Base-by-base conservation (phyloP, 2,329 filamentous ascomycete species). In the Phialophora chinensis region DNA sequence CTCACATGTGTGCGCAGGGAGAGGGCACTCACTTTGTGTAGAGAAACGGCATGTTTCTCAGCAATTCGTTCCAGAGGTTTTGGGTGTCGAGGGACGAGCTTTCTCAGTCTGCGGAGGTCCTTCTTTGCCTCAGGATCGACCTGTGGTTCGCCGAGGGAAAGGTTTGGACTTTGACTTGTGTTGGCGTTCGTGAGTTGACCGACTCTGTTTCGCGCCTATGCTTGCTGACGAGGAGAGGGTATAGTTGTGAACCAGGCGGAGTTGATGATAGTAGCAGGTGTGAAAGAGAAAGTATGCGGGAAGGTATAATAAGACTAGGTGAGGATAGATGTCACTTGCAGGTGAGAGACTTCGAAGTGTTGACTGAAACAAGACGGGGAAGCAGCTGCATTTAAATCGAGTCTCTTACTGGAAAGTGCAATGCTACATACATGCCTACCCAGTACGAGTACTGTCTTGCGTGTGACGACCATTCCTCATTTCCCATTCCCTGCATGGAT, bases 11-110 rank as follows among this genome's bases (percentile, higher is more conserved):
- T n/a, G 7, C 35, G 35, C 38, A 44, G 38, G 38, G 17, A 44
- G 6, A n/a, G 8, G 17, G 29, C 8, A 42, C 59, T 61, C 33
- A 61, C 68, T 80, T 79, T 44, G 70, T 72, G 71, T 75, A 79
- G 69, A 78, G 75, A 68, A 79, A 74, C 38, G 64, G 67, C 63
- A 69, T 69, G 8, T 23, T 65, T 23, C 20, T 66, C 17, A 8
- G 17, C 23, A 44, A 47, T 54, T 17, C 47, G n/a, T 31, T n/a
- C 3, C 7, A 27, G n/a, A 12, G 12, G 8, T 60, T 20, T 61
- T 47, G 44, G 25, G 6, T 6, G 31, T 27, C 6, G 14, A 42
- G 25, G 11, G 2, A 12, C 17, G 31, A 42, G 59, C 31, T 42
- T 12, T 23, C n/a, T 53, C 44, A 42, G 23, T 29, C 31, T 31